Percentiles rank a stretch among this genome's conserved stretches.
These are phyloP conservation scores for Paramecium biaurelia DNA, from an alignment of 73 alveolate genomes.

Conservation along the genomic window DNA sequence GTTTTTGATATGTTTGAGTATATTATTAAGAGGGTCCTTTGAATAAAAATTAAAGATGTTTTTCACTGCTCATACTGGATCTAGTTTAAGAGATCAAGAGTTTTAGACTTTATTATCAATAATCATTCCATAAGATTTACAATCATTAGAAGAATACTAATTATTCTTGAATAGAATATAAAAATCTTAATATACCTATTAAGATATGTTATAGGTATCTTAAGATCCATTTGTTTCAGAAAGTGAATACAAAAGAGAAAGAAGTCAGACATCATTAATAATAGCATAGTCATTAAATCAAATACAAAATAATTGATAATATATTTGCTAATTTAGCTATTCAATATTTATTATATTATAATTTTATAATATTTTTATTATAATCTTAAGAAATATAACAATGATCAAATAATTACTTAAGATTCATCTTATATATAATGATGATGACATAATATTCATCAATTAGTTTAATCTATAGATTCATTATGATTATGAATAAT, in stretches of 20 bases:
- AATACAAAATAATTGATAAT: not conserved
- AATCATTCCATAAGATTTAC: not conserved
- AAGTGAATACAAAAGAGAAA: not conserved
- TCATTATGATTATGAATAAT: too few species aligned
- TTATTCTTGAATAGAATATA: not conserved
- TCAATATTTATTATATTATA: not conserved
- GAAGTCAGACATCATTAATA: not conserved
- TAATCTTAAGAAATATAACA: too few species aligned
- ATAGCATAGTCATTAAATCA: not conserved
- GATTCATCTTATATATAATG: too few species aligned
- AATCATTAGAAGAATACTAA: not conserved
- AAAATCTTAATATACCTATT: not conserved
- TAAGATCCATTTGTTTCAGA: not conserved
- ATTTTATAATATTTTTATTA: too few species aligned
- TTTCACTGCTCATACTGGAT: conserved; percentile 39
- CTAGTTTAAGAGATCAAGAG: not conserved
- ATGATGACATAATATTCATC: too few species aligned
- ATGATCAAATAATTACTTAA: too few species aligned
- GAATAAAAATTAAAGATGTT: conserved; percentile 46
- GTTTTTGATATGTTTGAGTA: not conserved
- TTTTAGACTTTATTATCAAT: not conserved
- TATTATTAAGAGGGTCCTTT: not conserved
- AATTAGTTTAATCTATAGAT: too few species aligned
- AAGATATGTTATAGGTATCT: not conserved
- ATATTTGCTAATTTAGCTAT: not conserved